A percentile compares a stretch with the other conserved stretches of the same genome.
Conservation (phyloP, 2,329 filamentous ascomycete species). For the Calonectria pauciramosa region DNA sequence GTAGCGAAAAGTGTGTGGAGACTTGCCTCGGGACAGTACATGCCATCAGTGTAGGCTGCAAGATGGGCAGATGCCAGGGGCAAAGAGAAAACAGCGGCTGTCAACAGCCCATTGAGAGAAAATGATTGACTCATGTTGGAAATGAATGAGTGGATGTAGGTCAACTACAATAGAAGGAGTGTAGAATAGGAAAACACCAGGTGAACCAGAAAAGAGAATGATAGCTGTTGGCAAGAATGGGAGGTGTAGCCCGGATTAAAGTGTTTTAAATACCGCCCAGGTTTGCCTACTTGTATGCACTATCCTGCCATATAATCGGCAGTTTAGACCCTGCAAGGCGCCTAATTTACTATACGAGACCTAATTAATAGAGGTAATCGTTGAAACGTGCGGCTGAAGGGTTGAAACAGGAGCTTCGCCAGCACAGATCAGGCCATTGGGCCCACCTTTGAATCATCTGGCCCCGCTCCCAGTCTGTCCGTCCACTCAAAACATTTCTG, state of each 20-base stretch:
- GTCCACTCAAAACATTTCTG: neutral
- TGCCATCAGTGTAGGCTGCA: conserved; percentile 22
- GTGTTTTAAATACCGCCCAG: neutral
- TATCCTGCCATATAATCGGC: neutral
- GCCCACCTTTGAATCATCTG: neutral
- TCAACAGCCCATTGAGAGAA: conserved; percentile 13
- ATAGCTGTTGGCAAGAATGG: neutral
- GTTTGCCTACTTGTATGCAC: neutral
- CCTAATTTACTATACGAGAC: conserved; percentile 13
- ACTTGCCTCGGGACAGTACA: conserved; percentile 20
- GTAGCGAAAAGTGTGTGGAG: neutral
- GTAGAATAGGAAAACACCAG: conserved; percentile 1
- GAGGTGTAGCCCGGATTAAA: neutral
- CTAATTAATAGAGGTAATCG: neutral
- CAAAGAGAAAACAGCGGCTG: neutral
- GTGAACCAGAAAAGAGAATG: conserved; percentile 2
- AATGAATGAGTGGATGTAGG: conserved; percentile 9
- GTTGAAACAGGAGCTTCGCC: conserved; percentile 9
- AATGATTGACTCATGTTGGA: conserved; percentile 12
- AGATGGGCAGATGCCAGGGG: conserved; percentile 19
- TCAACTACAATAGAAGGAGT: conserved; percentile 16
- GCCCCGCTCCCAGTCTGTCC: neutral
- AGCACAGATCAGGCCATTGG: neutral
- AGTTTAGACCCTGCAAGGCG: neutral
- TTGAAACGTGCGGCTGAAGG: conserved; percentile 15